These are phyloP conservation scores for Russula sp. DNA, from an alignment of 768 basidiomycete genomes.

Conservation along the genomic window DNA sequence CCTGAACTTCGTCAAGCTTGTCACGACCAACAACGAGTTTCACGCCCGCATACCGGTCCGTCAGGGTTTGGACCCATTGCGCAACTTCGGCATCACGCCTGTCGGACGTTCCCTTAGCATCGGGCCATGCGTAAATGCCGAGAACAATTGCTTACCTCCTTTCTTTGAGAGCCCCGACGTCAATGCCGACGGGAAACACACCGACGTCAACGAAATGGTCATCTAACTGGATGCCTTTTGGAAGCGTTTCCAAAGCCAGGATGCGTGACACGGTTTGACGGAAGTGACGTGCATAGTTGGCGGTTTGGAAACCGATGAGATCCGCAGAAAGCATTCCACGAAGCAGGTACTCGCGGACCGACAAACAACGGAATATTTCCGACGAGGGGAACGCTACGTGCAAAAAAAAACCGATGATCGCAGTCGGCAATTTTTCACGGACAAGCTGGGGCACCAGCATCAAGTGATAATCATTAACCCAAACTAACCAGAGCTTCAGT, in stretches of 20 bases:
- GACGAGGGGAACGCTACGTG: constrained; percentile 95
- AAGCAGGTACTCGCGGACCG: constrained; percentile 68
- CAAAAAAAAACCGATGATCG: constrained; percentile 87
- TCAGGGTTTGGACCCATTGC: constrained; percentile 76
- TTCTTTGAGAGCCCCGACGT: constrained; percentile 57
- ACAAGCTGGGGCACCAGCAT: constrained; percentile 87
- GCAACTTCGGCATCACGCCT: constrained; percentile 70
- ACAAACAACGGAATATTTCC: constrained; percentile 91
- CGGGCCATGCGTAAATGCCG: not conserved
- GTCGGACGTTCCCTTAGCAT: constrained; percentile 2
- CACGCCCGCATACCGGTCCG: constrained; percentile 77
- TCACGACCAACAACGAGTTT: constrained; percentile 84
- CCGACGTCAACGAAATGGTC: constrained; percentile 77
- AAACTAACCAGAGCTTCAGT: constrained; percentile 35
- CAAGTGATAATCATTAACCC: constrained; percentile 95
- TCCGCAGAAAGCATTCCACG: constrained; percentile 90
- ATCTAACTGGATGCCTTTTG: constrained; percentile 70
- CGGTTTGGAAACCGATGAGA: constrained; percentile 88
- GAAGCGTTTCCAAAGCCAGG: constrained; percentile 69
- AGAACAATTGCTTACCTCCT: constrained; percentile 44
- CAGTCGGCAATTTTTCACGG: constrained; percentile 54
- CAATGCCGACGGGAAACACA: constrained; percentile 88
- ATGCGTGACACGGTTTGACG: constrained; percentile 80
- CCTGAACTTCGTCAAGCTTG: constrained; percentile 75
- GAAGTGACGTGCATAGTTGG: constrained; percentile 78